phyloP scores from a whole-genome alignment of 2,329 filamentous ascomycete species.

The Pestalotiopsis fici region DNA sequence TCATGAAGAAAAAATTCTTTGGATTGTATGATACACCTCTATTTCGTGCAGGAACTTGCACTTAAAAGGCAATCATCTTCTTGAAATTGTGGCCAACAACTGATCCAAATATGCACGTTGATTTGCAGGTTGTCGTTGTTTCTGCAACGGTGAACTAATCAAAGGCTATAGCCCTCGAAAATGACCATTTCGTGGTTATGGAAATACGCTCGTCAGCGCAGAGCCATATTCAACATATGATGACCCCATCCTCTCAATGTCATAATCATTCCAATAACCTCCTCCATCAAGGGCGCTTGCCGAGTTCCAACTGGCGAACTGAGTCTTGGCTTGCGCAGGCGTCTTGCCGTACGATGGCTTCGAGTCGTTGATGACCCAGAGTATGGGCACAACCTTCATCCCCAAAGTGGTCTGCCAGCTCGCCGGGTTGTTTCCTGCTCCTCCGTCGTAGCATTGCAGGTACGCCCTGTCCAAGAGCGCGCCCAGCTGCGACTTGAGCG shows the following conservation, averaged over 20 bases:
- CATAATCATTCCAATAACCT: constrained; percentile 48
- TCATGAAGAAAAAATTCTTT: too few relatives aligned
- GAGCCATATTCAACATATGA: constrained; percentile 35
- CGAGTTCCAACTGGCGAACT: constrained; percentile 35
- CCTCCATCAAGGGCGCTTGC: constrained; percentile 34
- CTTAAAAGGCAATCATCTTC: too few relatives aligned
- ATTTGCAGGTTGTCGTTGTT: too few relatives aligned
- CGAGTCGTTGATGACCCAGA: constrained; percentile 48
- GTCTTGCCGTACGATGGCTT: constrained; percentile 41
- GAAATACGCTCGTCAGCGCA: constrained; percentile 23
- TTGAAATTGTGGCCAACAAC: too few relatives aligned
- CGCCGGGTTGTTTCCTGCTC: constrained; percentile 39
- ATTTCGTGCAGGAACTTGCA: too few relatives aligned
- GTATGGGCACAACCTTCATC: constrained; percentile 41
- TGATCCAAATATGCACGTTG: too few relatives aligned
- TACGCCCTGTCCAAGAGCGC: constrained; percentile 40
- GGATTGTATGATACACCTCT: too few relatives aligned
- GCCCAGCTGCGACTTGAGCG: constrained; percentile 30
- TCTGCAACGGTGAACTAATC: too few relatives aligned
- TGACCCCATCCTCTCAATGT: constrained; percentile 44
- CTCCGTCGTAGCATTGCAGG: constrained; percentile 46
- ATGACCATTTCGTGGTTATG: too few relatives aligned
- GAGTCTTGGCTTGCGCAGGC: constrained; percentile 33
- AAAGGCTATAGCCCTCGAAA: too few relatives aligned
- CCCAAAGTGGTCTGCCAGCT: constrained; percentile 38